Conservation (phyloP, 768 basidiomycete genomes). For the Pleurotus cornucopiae region DNA sequence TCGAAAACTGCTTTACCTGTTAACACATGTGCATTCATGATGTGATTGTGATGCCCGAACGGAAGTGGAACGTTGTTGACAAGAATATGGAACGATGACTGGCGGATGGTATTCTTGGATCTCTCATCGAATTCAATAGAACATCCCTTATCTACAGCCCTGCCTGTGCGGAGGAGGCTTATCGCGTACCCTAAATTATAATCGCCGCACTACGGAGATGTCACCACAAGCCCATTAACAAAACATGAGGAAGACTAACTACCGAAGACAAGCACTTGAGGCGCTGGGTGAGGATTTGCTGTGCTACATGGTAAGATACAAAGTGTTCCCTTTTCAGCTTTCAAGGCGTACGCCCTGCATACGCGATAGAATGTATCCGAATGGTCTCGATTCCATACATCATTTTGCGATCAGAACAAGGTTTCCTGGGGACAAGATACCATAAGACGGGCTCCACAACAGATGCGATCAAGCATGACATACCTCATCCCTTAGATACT, state of each 20-base stretch:
- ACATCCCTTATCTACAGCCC: not conserved
- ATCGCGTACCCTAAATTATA: not conserved
- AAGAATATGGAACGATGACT: too few relatives aligned
- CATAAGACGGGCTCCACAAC: not conserved
- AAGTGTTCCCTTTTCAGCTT: too few relatives aligned
- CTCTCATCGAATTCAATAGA: too few relatives aligned
- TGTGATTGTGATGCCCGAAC: too few relatives aligned
- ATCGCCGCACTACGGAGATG: not conserved
- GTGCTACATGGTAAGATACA: constrained; percentile 9
- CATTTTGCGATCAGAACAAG: constrained; percentile 49
- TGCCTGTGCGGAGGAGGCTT: not conserved
- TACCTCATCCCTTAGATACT: constrained; percentile 96
- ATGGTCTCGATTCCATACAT: not conserved
- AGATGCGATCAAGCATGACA: constrained; percentile 13
- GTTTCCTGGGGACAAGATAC: constrained; percentile 54
- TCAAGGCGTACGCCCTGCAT: too few relatives aligned
- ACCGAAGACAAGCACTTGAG: constrained; percentile 43
- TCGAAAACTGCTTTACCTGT: too few relatives aligned
- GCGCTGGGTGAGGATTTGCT: constrained; percentile 21
- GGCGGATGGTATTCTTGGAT: too few relatives aligned
- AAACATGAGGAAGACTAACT: constrained; percentile 10
- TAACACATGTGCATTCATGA: too few relatives aligned
- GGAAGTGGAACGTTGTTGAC: too few relatives aligned
- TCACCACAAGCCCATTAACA: not conserved
- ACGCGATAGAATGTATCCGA: constrained; percentile 6